These are phyloP conservation scores for Solanum sitiens DNA, from an alignment of 257 asterid species.

Conservation along the genomic window DNA sequence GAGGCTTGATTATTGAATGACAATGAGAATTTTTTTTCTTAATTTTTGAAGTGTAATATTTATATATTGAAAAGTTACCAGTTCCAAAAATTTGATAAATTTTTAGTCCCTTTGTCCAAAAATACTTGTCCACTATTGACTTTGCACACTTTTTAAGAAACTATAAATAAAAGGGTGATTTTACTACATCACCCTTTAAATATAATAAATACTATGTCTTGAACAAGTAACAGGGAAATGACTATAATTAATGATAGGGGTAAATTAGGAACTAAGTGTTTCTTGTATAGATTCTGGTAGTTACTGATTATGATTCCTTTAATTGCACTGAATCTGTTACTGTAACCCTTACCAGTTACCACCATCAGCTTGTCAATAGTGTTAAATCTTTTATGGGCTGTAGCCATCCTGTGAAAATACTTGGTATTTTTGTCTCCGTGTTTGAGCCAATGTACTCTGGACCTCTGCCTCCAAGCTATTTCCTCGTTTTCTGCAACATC, in stretches of 20 bases:
- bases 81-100: neutral
- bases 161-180: neutral
- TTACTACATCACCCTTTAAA: neutral
- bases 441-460: neutral
- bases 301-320: neutral
- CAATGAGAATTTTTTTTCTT: neutral
- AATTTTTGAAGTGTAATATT: neutral
- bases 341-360: neutral
- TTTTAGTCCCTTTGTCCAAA: neutral
- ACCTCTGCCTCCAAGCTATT: neutral
- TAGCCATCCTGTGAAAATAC: neutral
- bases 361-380: neutral
- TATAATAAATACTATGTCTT: no score
- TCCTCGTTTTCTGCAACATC: neutral
- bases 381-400: neutral
- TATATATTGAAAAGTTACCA: neutral
- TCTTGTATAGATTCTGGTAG: neutral
- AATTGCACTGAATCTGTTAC: neutral
- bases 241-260: neutral
- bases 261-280: neutral
- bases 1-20: neutral
- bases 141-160: neutral
- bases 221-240: neutral
- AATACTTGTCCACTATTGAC: neutral
- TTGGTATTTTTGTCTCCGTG: neutral